Evolutionary conservation across 345 rosid species (phyloP), one percentile per base, ranked within the genome.

Genomic region (Syzygium oleosum): DNA sequence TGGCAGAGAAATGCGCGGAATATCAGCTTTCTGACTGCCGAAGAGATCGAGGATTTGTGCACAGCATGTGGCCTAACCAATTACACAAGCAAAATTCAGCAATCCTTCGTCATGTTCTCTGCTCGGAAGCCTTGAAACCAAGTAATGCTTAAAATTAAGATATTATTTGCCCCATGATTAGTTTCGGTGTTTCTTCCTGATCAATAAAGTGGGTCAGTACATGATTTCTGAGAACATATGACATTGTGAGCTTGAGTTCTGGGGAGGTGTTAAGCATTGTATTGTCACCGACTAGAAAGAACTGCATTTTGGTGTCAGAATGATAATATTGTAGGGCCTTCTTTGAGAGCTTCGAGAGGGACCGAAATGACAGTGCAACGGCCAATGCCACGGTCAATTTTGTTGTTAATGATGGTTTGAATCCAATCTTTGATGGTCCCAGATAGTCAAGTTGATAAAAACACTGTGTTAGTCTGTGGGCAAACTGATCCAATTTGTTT

Each of bases 11-110:
- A 90, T 85, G 55, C 88, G 88, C 92, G 86, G 90, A 88, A 3
- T 87, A 94, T 90, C 88, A 91, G 88, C 91, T 93, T 92, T 91
- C 93, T 93, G 88, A 89, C 92, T 27, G 96, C 92, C 52, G 96
- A 95, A 88, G 98, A 95, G 93, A 96, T 96, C 56, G 92, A 92
- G 91, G 98, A 95, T 86, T 87, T 97, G 90, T 95, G 96, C 93
- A 91, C 93, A 52, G 91, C 98, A 52, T 97, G 96, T 22, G 98
- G 99, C 87, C 96, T 96, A 51, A 93, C 95, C 43, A 95, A 95
- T 93, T 97, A 92, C 88, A 58, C 89, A 23, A 91, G 90, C 89
- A 87, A 91, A 86, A 93, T 97, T 89, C 90, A 95, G 89, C 95
- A 89, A 89, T 89, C 94, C 43, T 97, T 96, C 92, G 95, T 96